A percentile compares a stretch with the other conserved stretches of the same genome.
Conservation (phyloP, 257 asterid genomes). For the Gentiana dahurica region DNA sequence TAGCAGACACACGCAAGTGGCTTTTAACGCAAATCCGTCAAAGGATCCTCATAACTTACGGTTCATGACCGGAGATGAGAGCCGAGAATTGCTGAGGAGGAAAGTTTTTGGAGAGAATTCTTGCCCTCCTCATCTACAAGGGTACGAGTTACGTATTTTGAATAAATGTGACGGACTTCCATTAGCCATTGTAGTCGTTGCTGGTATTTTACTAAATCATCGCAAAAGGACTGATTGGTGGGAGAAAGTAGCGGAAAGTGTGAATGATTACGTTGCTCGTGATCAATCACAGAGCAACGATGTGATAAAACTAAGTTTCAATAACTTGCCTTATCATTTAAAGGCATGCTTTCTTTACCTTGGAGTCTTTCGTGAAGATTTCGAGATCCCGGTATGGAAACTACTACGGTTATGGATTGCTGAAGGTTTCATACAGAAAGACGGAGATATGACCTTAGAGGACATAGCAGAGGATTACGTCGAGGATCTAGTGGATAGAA, state of each 20-base stretch:
- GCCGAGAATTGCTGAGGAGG: constrained; percentile 10
- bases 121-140: constrained; percentile 4
- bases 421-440: constrained; percentile 10
- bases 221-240: constrained; percentile 1
- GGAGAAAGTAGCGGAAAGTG: constrained; percentile 2
- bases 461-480: constrained; percentile 4
- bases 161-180: constrained; percentile 6
- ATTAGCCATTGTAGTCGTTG: constrained; percentile 1
- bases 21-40: constrained; percentile 7
- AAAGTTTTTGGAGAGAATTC: neutral
- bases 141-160: constrained; percentile 5
- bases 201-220: constrained; percentile 4
- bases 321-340: constrained; percentile 9
- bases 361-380: constrained; percentile 1
- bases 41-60: constrained; percentile 20
- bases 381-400: constrained; percentile 7
- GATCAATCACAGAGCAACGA: constrained; percentile 2
- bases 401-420: constrained; percentile 11
- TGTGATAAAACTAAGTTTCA: constrained; percentile 6
- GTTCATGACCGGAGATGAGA: constrained; percentile 2
- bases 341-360: constrained; percentile 11
- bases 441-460: neutral
- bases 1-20: constrained; percentile 26
- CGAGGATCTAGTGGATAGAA: constrained; percentile 10
- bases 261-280: neutral